Evolutionary conservation across 495 filamentous ascomycete species (phyloP).

Genomic region (Xylaria curta): DNA sequence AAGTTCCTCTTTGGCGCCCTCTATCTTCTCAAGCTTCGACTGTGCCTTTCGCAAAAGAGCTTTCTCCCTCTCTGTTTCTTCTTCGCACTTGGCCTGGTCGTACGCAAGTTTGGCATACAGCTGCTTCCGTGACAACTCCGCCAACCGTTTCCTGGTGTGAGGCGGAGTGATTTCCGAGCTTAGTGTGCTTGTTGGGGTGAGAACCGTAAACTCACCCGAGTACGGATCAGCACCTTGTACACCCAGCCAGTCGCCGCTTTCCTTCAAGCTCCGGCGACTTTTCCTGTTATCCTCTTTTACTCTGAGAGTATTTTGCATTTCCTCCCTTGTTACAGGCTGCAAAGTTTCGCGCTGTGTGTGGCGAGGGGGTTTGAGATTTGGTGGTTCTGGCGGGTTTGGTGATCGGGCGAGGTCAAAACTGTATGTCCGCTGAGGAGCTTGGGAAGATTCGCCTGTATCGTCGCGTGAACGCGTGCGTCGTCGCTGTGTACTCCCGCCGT

Average conservation of each 20-base stretch:
- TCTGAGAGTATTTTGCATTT: slow-evolving; percentile 36
- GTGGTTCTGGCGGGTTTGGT: slow-evolving; percentile 32
- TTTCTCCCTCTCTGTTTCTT: slow-evolving; percentile 39
- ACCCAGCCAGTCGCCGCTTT: slow-evolving; percentile 60
- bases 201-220: slow-evolving; percentile 55
- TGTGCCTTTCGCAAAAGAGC: slow-evolving; percentile 38
- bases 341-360: slow-evolving; percentile 4
- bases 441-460: neutral
- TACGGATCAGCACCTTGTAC: slow-evolving; percentile 61
- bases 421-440: neutral
- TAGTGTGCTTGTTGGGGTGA: slow-evolving; percentile 48
- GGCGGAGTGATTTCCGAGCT: slow-evolving; percentile 35
- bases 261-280: slow-evolving; percentile 47
- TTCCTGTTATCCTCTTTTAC: slow-evolving; percentile 47
- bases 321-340: slow-evolving; percentile 28
- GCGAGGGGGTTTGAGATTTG: slow-evolving; percentile 31
- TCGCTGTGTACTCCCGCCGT: slow-evolving; percentile 31
- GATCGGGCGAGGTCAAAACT: slow-evolving; percentile 26
- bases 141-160: slow-evolving; percentile 34
- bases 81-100: slow-evolving; percentile 37
- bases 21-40: slow-evolving; percentile 42
- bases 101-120: slow-evolving; percentile 41
- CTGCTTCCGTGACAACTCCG: slow-evolving; percentile 38
- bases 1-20: slow-evolving; percentile 43
- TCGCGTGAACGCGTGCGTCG: slow-evolving; percentile 27